Evolutionary conservation across 768 basidiomycete species (phyloP).

Genomic region (Podaxis sp.): DNA sequence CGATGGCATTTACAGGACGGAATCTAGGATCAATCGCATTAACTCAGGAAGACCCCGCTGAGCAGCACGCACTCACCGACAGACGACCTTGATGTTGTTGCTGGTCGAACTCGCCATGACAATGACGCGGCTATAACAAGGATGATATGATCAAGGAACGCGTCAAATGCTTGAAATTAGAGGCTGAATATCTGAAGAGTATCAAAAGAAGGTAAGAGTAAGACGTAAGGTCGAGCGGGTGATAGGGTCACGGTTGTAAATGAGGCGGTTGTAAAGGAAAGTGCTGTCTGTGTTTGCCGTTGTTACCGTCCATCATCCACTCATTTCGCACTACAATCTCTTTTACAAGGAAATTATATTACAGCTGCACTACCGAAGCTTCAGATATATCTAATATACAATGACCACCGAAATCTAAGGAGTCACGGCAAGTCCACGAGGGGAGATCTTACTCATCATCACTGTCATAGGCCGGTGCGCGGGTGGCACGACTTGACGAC

Average conservation of each 20-base stretch:
- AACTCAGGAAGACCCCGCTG: background rate
- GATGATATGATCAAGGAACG: slow-evolving; percentile 14
- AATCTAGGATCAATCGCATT: slow-evolving; percentile 53
- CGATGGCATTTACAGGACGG: slow-evolving; percentile 92
- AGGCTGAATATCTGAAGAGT: slow-evolving; percentile 14
- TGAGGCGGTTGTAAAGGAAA: slow-evolving; percentile 12
- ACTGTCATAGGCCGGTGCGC: slow-evolving; percentile 44
- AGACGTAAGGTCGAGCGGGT: slow-evolving; percentile 9
- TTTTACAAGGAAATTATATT: background rate
- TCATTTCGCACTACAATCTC: background rate
- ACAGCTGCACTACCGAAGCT: slow-evolving; percentile 11
- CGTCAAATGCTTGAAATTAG: slow-evolving; percentile 18
- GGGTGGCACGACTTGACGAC: slow-evolving; percentile 57
- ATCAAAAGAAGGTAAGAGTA: slow-evolving; percentile 13
- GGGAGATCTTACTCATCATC: slow-evolving; percentile 41
- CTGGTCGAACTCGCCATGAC: slow-evolving; percentile 66
- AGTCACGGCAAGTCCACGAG: background rate
- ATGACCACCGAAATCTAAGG: slow-evolving; percentile 1
- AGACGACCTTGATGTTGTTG: slow-evolving; percentile 94
- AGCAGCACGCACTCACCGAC: slow-evolving; percentile 70
- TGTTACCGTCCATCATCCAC: slow-evolving; percentile 14
- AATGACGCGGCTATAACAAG: slow-evolving; percentile 5
- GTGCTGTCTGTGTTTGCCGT: slow-evolving; percentile 8
- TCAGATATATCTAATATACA: slow-evolving; percentile 11
- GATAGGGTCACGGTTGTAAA: slow-evolving; percentile 11